A percentile compares a stretch with the other conserved stretches of the same genome.
These are phyloP conservation scores for Limonium bicolor DNA, from an alignment of 148 eudicot species.

Conservation along the genomic window DNA sequence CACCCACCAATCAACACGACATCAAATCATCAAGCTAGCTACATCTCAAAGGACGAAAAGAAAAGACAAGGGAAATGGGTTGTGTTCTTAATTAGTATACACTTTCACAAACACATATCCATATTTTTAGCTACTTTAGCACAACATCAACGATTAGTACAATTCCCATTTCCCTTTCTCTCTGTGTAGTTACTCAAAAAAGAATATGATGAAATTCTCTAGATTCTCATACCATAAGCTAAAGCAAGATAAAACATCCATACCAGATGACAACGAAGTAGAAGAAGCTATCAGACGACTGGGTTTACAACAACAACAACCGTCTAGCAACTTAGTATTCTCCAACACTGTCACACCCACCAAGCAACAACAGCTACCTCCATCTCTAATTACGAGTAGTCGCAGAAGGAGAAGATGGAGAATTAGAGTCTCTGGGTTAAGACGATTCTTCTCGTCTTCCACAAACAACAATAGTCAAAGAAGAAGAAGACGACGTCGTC, in stretches of 20 bases:
- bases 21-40: no score
- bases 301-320: not conserved
- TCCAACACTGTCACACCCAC: not conserved
- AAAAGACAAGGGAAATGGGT: no score
- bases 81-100: no score
- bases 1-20: no score
- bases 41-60: no score
- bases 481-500: slow-evolving; percentile 22
- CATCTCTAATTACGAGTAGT: slow-evolving; percentile 16
- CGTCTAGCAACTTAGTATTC: no score
- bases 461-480: no score
- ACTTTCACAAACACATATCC: no score
- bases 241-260: slow-evolving; percentile 24
- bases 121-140: no score
- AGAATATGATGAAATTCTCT: slow-evolving; percentile 10
- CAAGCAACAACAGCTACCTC: slow-evolving; percentile 6
- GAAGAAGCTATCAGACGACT: not conserved
- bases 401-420: slow-evolving; percentile 24
- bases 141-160: no score
- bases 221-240: slow-evolving; percentile 53
- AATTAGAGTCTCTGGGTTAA: slow-evolving; percentile 45
- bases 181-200: no score
- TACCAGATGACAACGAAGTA: slow-evolving; percentile 21
- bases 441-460: slow-evolving; percentile 28
- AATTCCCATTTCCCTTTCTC: no score